phyloP scores from a whole-genome alignment of 73 alveolate species.

The Uronychia setigera region DNA sequence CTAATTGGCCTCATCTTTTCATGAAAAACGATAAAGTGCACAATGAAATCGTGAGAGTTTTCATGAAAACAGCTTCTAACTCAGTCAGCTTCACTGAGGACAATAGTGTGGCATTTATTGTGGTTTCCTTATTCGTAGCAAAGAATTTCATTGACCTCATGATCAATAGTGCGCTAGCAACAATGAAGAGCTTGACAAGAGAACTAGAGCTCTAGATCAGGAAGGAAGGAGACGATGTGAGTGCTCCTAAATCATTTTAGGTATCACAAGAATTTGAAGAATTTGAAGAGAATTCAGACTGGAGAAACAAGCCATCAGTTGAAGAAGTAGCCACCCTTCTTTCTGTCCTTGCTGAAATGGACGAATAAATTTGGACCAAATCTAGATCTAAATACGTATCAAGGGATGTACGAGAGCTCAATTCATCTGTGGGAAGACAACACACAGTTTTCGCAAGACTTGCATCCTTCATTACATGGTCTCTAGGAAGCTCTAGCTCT shows the following conservation, averaged over 20 bases:
- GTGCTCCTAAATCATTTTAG: not conserved
- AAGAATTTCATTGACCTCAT: not conserved
- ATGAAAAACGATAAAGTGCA: not conserved
- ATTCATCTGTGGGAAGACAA: not conserved
- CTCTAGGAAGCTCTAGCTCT: not conserved
- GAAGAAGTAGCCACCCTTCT: slow-evolving; percentile 19
- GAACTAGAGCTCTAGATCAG: not conserved
- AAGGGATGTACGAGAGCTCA: not conserved
- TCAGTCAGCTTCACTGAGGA: not conserved
- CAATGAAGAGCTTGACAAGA: not conserved
- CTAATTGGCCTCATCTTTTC: not conserved
- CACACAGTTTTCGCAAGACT: not conserved
- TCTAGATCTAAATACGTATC: not conserved
- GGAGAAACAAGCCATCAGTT: slow-evolving; percentile 14
- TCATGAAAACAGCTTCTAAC: not conserved
- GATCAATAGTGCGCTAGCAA: not conserved
- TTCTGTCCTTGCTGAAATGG: slow-evolving; percentile 21
- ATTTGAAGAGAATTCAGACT: not conserved
- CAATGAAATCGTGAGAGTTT: not conserved
- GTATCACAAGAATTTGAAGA: not conserved
- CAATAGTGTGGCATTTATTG: not conserved
- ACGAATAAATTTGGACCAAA: slow-evolving; percentile 32
- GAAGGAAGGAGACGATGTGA: not conserved
- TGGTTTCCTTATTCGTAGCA: not conserved
- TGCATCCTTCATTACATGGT: not conserved